Evolutionary conservation across 257 asterid species (phyloP).

Genomic region (Solanum verrucosum): DNA sequence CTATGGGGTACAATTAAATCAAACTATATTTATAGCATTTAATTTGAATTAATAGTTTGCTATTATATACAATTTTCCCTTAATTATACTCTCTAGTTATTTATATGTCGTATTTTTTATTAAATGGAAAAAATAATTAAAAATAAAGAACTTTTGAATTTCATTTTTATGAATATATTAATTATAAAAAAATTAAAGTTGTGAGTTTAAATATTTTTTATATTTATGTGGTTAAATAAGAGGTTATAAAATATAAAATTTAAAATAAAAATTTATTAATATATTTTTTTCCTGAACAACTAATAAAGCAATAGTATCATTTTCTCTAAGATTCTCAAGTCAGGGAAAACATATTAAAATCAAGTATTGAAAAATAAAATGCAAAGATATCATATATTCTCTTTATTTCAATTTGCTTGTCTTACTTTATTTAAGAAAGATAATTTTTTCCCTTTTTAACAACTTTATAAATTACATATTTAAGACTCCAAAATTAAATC

Average conservation of each 20-base stretch:
- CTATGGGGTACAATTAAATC: no score
- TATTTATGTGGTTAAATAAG: background rate
- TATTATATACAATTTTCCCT: no score
- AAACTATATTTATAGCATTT: no score
- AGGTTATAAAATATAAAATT: background rate
- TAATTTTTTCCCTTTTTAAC: accelerated
- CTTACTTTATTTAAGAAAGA: no score
- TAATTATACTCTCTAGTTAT: background rate
- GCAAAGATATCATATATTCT: no score
- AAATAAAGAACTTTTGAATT: no score
- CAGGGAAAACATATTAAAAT: no score
- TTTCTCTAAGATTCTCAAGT: background rate
- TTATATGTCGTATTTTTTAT: background rate
- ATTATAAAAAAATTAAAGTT: background rate
- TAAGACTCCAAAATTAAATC: no score
- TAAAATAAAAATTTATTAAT: background rate
- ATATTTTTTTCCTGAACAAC: background rate
- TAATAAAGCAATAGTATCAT: background rate
- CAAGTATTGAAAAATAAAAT: background rate
- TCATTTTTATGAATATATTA: background rate
- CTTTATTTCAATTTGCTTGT: no score
- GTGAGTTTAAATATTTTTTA: background rate
- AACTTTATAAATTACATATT: no score
- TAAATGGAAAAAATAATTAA: background rate
- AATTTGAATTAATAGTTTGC: no score